Percentiles rank a stretch among this genome's conserved stretches.
phyloP scores from a whole-genome alignment of 2,329 filamentous ascomycete genomes.

The Pseudogymnoascus sp. region DNA sequence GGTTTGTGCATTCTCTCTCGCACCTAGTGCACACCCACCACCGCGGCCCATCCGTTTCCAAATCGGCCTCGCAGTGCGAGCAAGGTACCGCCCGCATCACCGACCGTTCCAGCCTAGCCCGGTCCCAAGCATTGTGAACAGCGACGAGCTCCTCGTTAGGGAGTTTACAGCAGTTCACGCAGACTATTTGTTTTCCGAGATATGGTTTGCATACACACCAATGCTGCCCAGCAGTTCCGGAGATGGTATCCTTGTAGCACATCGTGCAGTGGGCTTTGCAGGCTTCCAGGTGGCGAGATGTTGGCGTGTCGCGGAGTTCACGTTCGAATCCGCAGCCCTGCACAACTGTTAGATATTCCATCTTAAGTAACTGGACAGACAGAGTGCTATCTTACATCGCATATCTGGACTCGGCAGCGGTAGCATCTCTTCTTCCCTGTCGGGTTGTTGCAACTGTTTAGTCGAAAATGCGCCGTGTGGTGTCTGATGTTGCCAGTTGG shows the following conservation, averaged over 20 bases:
- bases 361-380: not conserved
- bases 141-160: not conserved
- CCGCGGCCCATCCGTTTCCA: not conserved
- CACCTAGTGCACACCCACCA: not conserved
- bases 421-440: not conserved
- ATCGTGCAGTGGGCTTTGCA: not conserved
- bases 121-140: not conserved
- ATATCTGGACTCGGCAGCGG: not conserved
- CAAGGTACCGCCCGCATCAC: not conserved
- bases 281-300: not conserved
- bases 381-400: not conserved
- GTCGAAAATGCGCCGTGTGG: not conserved
- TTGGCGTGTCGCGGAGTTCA: not conserved
- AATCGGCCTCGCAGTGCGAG: not conserved
- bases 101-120: not conserved
- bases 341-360: not conserved
- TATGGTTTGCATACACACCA: not conserved
- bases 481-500: not conserved
- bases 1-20: not conserved
- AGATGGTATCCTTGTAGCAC: not conserved
- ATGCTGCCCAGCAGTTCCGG: not conserved
- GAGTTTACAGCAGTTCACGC: not conserved
- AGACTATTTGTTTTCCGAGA: not conserved
- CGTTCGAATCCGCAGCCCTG: not conserved
- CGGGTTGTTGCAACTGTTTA: not conserved